Conservation (phyloP, 305 asterid genomes). For the Fraxinus xanthoxyloides region DNA sequence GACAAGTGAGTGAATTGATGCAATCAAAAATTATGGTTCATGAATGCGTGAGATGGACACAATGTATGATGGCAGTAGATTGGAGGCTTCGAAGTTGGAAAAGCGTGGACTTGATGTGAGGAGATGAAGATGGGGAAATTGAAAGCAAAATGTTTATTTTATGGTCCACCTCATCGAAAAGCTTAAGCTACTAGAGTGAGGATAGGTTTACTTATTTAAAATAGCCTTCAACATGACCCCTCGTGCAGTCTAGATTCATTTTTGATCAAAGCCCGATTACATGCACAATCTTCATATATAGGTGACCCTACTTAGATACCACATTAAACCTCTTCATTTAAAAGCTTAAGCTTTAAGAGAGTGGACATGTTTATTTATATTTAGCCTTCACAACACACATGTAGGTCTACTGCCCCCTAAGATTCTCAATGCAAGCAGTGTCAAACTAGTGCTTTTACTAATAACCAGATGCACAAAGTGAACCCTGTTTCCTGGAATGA, state of each 20-base stretch:
- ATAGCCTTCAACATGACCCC: not conserved
- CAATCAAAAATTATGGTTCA: not conserved
- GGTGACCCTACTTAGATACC: not conserved
- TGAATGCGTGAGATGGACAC: not conserved
- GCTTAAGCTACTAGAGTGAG: not conserved
- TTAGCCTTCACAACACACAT: not conserved
- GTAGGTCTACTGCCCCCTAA: not conserved
- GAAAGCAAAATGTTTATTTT: not conserved
- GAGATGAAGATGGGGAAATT: not conserved
- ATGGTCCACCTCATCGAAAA: not conserved
- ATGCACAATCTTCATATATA: not conserved
- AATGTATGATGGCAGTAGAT: not conserved
- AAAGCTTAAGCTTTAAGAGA: not conserved
- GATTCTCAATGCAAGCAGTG: not conserved
- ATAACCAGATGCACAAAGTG: not conserved
- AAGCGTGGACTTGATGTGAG: not conserved
- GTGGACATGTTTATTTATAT: not conserved
- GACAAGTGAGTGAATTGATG: not conserved
- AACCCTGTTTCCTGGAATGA: not conserved
- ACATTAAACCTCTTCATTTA: not conserved
- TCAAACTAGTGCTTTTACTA: not conserved
- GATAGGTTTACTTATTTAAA: not conserved
- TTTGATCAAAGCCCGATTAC: not conserved
- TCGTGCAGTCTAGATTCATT: not conserved
- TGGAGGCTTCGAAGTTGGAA: not conserved